These are phyloP conservation scores for Sextonia rubra DNA, from an alignment of 164 flowering plant genomes.

Conservation along the genomic window DNA sequence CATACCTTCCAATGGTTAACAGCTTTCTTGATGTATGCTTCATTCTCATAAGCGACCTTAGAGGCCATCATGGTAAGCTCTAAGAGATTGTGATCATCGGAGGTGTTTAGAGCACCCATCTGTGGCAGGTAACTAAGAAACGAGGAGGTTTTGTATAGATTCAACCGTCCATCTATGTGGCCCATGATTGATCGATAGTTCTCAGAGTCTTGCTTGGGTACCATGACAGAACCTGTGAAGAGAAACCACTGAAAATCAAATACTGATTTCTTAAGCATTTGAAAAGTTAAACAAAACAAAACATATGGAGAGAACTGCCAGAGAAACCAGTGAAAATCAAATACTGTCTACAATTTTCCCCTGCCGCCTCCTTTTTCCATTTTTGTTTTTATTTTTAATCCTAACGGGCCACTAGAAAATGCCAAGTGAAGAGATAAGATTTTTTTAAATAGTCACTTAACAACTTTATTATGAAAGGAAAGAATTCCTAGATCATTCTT, in stretches of 20 bases:
- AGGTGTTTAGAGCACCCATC: not conserved
- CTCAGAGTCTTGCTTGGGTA: slow-evolving; percentile 10
- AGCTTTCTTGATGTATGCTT: slow-evolving; percentile 15
- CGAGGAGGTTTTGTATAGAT: slow-evolving; percentile 12
- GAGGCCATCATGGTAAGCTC: slow-evolving; percentile 42
- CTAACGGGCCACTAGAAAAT: not conserved
- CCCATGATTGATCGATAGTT: slow-evolving; percentile 12
- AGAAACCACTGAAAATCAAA: not conserved
- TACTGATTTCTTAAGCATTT: not conserved
- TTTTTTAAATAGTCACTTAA: no score
- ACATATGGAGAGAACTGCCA: no score
- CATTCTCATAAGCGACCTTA: slow-evolving; percentile 44
- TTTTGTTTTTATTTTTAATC: not conserved
- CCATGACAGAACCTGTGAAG: slow-evolving; percentile 13
- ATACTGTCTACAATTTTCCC: no score
- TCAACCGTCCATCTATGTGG: slow-evolving; percentile 13
- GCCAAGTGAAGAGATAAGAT: no score
- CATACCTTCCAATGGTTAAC: slow-evolving; percentile 41
- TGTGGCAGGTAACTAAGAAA: not conserved
- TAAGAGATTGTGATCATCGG: not conserved
- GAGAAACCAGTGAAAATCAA: not conserved
- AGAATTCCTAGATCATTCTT: no score
- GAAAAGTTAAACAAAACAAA: no score
- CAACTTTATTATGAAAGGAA: no score
- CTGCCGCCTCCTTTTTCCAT: no score